Percentiles rank a stretch among this genome's conserved stretches.
phyloP scores from a whole-genome alignment of 108 stramenopile species.

The Nitzschia inconspicua region DNA sequence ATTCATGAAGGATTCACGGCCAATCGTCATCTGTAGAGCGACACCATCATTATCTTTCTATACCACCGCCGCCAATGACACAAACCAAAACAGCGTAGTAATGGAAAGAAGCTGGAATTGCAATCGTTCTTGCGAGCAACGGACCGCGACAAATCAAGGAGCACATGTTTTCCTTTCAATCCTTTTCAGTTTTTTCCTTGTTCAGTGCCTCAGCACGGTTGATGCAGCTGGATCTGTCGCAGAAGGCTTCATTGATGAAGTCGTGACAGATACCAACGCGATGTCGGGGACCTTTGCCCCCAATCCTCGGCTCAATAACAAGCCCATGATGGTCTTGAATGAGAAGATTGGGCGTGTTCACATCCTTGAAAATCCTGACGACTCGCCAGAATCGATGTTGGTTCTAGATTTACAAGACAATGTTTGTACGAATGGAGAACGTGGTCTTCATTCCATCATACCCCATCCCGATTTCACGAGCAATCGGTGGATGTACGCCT shows the following conservation, averaged over 20 bases:
- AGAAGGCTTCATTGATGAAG: conserved; percentile 11
- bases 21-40: too few species aligned
- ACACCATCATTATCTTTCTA: too few species aligned
- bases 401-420: conserved; percentile 6
- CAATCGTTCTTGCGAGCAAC: too few species aligned
- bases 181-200: too few species aligned
- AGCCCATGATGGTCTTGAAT: conserved; percentile 12
- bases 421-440: conserved; percentile 32
- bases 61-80: too few species aligned
- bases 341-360: conserved; percentile 11
- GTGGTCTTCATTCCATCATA: conserved; percentile 21
- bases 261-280: conserved; percentile 5
- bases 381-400: neutral
- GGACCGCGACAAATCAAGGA: too few species aligned
- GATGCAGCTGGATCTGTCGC: too few species aligned
- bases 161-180: too few species aligned
- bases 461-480: conserved; percentile 21
- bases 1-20: too few species aligned
- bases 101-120: too few species aligned
- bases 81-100: too few species aligned
- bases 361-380: conserved; percentile 19
- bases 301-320: conserved; percentile 3
- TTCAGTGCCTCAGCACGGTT: too few species aligned
- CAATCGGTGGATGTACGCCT: conserved; percentile 22
- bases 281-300: conserved; percentile 9